Evolutionary conservation across 352 stramenopile species (phyloP), one percentile per base, ranked within the genome.

Genomic region (Pythium oligandrum): DNA sequence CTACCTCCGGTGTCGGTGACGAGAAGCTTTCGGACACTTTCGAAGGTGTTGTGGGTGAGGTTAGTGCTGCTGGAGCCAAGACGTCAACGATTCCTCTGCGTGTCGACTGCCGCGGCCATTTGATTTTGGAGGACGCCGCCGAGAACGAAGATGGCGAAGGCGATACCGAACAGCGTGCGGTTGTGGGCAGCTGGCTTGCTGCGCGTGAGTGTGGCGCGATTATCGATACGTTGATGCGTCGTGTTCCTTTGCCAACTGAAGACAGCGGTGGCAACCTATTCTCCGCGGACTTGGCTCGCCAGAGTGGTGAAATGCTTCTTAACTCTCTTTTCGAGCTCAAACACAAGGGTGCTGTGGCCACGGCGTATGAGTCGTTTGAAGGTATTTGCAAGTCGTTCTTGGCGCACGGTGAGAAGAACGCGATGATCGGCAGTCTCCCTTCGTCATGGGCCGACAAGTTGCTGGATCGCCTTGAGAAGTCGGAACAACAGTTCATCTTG

Each of bases 341-440:
- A 53, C 88, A 96, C 70, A 90, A 92, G 55, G 88, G 88, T 2
- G 86, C 86, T 0, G 81, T 96, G 30, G 78, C 83, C n/a, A 92
- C 64, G 46, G 81, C 82, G 31, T 88, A 90, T 50, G 75, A 88
- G 37, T 64, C 83, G 17, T 95, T 96, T 43, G 86, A 96, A 57
- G 83, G 80, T 42, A 69, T 96, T 17, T 95, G 86, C 51, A 79
- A 82, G 34, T 78, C 82, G 35, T 81, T 96, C 48, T 57, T 96
- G 40, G 69, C 68, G 3, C 64, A 86, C 35, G 73, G 73, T 32
- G 78, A 91, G 45, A 66, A 66, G 43, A 86, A 88, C 50, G 39
- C 66, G 0, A 40, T 69, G 8, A 55, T 96, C 12, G 72, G 73
- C 3, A 53, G 58, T 2, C 64, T 94, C 30, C 85, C 85, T 26